Evolutionary conservation across 2,329 filamentous ascomycete species (phyloP).

Genomic region (Onygenales sp.): DNA sequence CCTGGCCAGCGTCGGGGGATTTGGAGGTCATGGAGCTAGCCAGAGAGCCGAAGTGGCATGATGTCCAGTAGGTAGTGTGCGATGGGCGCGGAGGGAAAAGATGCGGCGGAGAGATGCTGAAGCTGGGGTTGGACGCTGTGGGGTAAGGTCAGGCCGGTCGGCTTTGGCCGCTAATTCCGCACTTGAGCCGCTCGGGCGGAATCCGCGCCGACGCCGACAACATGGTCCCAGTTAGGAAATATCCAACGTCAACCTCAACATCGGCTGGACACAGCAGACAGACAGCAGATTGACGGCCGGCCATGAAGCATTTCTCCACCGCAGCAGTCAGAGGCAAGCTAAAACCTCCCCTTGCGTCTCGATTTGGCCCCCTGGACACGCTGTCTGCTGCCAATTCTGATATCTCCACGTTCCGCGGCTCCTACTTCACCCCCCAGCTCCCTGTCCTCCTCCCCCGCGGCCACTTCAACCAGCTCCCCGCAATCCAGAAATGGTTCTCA

Average conservation of each 20-base stretch:
- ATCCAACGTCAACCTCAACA: neutral
- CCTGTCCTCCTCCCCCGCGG: slow-evolving; percentile 44
- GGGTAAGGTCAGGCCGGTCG: neutral
- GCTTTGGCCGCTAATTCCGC: too few relatives aligned
- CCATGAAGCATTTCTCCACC: neutral
- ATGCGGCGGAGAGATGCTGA: neutral
- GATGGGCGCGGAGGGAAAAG: neutral
- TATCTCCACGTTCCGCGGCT: slow-evolving; percentile 42
- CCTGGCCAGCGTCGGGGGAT: neutral
- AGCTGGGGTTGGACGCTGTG: neutral
- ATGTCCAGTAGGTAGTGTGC: neutral
- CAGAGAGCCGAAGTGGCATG: neutral
- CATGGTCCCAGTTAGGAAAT: too few relatives aligned
- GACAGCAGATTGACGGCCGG: neutral
- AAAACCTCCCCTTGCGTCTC: neutral
- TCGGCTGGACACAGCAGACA: neutral
- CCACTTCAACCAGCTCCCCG: slow-evolving; percentile 41
- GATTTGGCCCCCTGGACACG: slow-evolving; percentile 15
- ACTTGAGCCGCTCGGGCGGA: too few relatives aligned
- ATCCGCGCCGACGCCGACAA: too few relatives aligned
- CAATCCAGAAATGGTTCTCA: slow-evolving; percentile 52
- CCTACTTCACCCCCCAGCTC: slow-evolving; percentile 43
- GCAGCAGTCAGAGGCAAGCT: neutral
- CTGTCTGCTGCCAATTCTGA: slow-evolving; percentile 21
- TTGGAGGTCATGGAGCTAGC: neutral